Base-by-base conservation (phyloP, 1,284 basidiomycete genomes). In the Heterobasidion annosum region DNA sequence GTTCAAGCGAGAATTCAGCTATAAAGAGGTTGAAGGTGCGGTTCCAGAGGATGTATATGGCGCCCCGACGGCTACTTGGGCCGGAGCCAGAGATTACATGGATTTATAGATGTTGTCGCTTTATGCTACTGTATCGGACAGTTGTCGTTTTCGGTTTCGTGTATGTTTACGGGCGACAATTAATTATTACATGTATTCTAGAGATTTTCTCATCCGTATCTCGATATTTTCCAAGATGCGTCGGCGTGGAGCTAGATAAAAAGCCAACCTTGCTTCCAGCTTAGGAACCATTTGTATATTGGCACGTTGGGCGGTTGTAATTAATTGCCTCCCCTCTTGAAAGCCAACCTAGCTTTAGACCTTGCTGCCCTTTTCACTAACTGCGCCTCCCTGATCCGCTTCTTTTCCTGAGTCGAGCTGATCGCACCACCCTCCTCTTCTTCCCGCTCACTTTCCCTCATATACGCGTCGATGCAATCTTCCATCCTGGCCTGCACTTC, bases 1-100 rank as follows among this genome's bases (percentile, higher is more conserved):
- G 63, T 90, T 90, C 70, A 85, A 83, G 65, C 76, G 85, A 49
- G 87, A 90, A 69, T 90, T 90, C 67, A 79, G 80, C 42, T 85
- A 81, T 67, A 85, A 84, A 64, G 84, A 85, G 55, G 79, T 79
- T 2, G 85, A 86, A 55, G 73, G 73, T 3, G 67, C 66, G 34
- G 69, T 71, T 1, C 70, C 67, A n/a, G 81, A 83, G 53, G 83
- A 85, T 52, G 80, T 81, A 6, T 85, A 85, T 62, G 81, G 80
- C 12, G 73, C 70, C 18, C 72, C 69, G 15, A 63, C 69, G 0
- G 67, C 57, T 64, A 72, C 16, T 68, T 65, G 72, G 67, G 71
- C 72, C 19, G 77, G 77, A 33, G 48, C 19, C 18, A 76, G 77
- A 53, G 83, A 86, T 67, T 88, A 88, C 65, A 62, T 88, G 62